These are phyloP conservation scores for Nothophoma quercina DNA, from an alignment of 2,329 filamentous ascomycete species.

Conservation along the genomic window DNA sequence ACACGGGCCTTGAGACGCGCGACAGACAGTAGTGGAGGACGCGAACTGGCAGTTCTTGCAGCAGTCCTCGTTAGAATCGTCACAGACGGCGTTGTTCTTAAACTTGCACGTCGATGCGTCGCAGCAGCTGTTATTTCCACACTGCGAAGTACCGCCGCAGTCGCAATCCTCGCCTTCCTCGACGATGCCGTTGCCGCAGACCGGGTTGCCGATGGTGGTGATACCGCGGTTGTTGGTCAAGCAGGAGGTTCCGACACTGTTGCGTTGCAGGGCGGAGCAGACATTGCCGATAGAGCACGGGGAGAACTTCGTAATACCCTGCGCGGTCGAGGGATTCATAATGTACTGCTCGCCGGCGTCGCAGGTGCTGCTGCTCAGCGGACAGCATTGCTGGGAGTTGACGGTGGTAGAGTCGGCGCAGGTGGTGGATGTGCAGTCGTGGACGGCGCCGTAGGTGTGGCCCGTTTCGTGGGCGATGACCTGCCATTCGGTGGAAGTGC, in stretches of 20 bases:
- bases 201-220: conserved; percentile 78
- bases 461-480: conserved; percentile 94
- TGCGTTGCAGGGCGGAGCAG: conserved; percentile 81
- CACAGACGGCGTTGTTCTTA: conserved; percentile 75
- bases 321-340: conserved; percentile 91
- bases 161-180: conserved; percentile 95
- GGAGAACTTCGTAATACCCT: conserved; percentile 80
- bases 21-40: conserved; percentile 75
- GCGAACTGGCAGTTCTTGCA: conserved; percentile 76
- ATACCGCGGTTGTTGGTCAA: conserved; percentile 87
- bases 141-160: conserved; percentile 79
- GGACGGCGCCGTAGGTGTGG: conserved; percentile 94
- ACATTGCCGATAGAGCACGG: conserved; percentile 92
- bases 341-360: conserved; percentile 82
- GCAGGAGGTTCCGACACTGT: conserved; percentile 78
- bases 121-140: conserved; percentile 81
- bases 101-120: conserved; percentile 88
- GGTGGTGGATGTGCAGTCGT: conserved; percentile 79
- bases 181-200: conserved; percentile 97
- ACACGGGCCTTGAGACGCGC: conserved; percentile 78
- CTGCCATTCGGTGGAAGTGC: conserved; percentile 87
- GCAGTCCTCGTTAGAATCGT: conserved; percentile 85
- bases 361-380: conserved; percentile 71
- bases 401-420: conserved; percentile 70
- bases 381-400: conserved; percentile 77